Evolutionary conservation across 768 basidiomycete species (phyloP), one percentile per base, ranked within the genome.

Genomic region (Russula lepida): DNA sequence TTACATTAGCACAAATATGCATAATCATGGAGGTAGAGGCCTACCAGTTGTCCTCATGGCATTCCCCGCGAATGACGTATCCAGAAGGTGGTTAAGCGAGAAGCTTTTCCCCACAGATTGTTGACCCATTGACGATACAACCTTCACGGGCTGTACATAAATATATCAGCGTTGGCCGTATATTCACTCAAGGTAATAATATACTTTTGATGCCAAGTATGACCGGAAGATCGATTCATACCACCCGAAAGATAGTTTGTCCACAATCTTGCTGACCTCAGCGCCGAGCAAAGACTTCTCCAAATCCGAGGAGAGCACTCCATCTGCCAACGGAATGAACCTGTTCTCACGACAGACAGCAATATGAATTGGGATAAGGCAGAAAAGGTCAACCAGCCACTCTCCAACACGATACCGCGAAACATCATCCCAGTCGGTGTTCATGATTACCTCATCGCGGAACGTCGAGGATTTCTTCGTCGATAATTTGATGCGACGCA

Each of bases 91-190:
- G 51, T 85, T 85, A 32, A 85, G 67, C 0, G 80, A 71, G 56
- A 78, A 85, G 58, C 79, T 81, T 64, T 84, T 85, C 0, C 84
- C 84, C 0, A 85, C 84, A 0, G 82, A 84, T 66, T 85, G 84
- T 68, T 84, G 83, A 3, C 83, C 84, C 84, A 85, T 84, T 0
- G 84, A 85, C 0, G 83, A 83, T 1, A 85, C 84, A 3, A 85
- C 84, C 65, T 77, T 79, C 19, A 85, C 83, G 2, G 82, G 83
- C 81, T 84, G 56, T 19, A 23, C n/a, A 49, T n/a, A 11, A 23
- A 41, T 54, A 53, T 47, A 9, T 54, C 27, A 50, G 28, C 6
- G 11, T 28, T 41, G 9, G 27, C 7, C 1, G 41, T 8, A 1
- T 6, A 9, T 32, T 1, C 2, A 41, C 3, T 8, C 12, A 1